Base-by-base conservation (phyloP, 2,329 filamentous ascomycete genomes). In the Lithohypha guttulata region DNA sequence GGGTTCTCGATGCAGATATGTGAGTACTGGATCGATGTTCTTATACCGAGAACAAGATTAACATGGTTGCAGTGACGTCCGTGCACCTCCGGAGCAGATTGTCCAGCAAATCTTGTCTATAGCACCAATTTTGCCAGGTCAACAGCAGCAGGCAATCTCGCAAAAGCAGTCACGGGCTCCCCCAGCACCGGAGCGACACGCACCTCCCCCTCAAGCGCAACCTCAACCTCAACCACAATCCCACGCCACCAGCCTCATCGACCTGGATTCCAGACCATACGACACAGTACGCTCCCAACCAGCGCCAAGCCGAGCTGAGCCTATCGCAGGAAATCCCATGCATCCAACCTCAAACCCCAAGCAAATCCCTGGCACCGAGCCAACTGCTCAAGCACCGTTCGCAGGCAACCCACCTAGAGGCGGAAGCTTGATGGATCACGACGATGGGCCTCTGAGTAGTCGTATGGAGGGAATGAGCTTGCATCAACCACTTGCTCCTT, bases 1-100 rank as follows among this genome's bases (percentile, higher is more conserved):
- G 85, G 84, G 87, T 96, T 54, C 83, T 98, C 54, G 81, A 89
- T 59, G 81, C 87, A 2, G 70, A 79, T 41, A 74, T 98, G 86
- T 93, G 62, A 60, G 75, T 59, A 31, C 37, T 27, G 33, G 22
- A 2, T 22, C 17, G 19, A 34, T 14, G 5, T 26, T 31, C 15
- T 3, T 20, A 20, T 21, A 15, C 8, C 18, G 6, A 37, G 17
- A 22, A 34, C 38, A 13, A 46, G 25, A 6, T 25, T 19, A 21
- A 28, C 26, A 29, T 6, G 7, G 11, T 14, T n/a, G 17, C 22
- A 53, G 48, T 40, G 48, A 52, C 20, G 28, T 38, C 3, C 34
- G 47, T 15, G 37, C 21, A 55, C 31, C 32, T 14, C 34, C 40
- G 9, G 41, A 46, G 34, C 40, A 45, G 32, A 42, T 49, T 15